Evolutionary conservation across 225 moss, liverwort and hornwort species (phyloP), one percentile per base, ranked within the genome.

Genomic region (Antitrichia curtipendula): DNA sequence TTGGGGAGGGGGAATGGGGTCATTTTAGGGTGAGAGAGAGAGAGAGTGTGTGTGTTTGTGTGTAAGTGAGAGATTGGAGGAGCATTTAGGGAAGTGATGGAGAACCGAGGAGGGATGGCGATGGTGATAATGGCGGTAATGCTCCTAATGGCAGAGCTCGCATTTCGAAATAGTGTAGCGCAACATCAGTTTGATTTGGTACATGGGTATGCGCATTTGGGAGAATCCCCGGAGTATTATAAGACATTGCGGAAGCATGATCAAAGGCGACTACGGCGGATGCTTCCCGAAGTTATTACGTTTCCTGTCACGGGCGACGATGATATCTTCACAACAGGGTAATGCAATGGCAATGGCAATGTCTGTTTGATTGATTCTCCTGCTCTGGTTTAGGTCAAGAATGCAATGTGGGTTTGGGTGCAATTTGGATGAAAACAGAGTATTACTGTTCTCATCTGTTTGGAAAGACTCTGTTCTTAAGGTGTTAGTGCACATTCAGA

Each of bases 291-390:
- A 68, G 91, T 98, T 40, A 92, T 88, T 11, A 88, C 94, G 38
- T 98, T 98, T 75, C 94, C 96, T 20, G 82, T 98, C 59, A 88
- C 84, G 10, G 97, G 96, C 62, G 95, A 96, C 52, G 95, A 96
- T 40, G 93, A 95, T 90, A 82, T 86, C 40, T 85, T 90, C 41
- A 92, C 88, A 71, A 95, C 89, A 36, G 91, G 90, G 92, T 94
- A 84, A 76, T 34, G 34, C 62, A 81, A 62, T 22, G 78, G 19
- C 77, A 56, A 74, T 75, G 73, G 6, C 54, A n/a, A 56, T 78
- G 34, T 36, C 63, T 47, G 24, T 25, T 64, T 47, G 49, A 47
- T 61, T 63, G 80, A 43, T 62, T 81, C 63, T 63, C 32, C 23
- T 62, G 61, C 81, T 34, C 47, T 62, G 32, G 47, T 32, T 62